These are phyloP conservation scores for Pleurotus platypus DNA, from an alignment of 768 basidiomycete species.

Conservation along the genomic window DNA sequence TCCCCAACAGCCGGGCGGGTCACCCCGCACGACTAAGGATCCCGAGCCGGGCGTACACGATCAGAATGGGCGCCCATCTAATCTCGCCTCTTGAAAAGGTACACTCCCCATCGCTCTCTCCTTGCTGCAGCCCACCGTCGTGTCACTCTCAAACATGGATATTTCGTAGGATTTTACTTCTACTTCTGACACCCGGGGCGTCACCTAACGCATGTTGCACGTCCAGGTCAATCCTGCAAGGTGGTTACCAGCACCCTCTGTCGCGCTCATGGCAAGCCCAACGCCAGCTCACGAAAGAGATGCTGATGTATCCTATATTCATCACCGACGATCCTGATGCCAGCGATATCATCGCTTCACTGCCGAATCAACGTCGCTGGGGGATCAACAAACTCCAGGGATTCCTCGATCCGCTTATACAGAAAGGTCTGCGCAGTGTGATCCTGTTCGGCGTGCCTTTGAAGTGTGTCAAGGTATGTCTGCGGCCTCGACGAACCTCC, in stretches of 20 bases:
- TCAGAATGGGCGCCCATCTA: neutral
- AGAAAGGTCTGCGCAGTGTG: slow-evolving; percentile 87
- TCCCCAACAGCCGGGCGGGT: neutral
- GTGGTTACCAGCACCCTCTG: slow-evolving; percentile 91
- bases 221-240: slow-evolving; percentile 80
- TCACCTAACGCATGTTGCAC: slow-evolving; percentile 7
- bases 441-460: slow-evolving; percentile 94
- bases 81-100: neutral
- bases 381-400: slow-evolving; percentile 89
- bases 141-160: slow-evolving; percentile 27
- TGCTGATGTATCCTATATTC: slow-evolving; percentile 99
- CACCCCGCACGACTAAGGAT: neutral
- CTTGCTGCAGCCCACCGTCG: neutral
- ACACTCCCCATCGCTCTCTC: neutral
- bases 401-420: slow-evolving; percentile 83
- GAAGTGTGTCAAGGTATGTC: slow-evolving; percentile 65
- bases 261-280: slow-evolving; percentile 85
- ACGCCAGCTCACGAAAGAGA: slow-evolving; percentile 77
- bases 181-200: no score
- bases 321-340: slow-evolving; percentile 93
- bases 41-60: neutral
- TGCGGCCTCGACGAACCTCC: neutral
- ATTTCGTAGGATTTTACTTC: slow-evolving; percentile 34
- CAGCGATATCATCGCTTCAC: slow-evolving; percentile 65
- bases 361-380: slow-evolving; percentile 92